phyloP scores from a whole-genome alignment of 176 grass and related monocot genomes.

The Aegilops umbellulata region DNA sequence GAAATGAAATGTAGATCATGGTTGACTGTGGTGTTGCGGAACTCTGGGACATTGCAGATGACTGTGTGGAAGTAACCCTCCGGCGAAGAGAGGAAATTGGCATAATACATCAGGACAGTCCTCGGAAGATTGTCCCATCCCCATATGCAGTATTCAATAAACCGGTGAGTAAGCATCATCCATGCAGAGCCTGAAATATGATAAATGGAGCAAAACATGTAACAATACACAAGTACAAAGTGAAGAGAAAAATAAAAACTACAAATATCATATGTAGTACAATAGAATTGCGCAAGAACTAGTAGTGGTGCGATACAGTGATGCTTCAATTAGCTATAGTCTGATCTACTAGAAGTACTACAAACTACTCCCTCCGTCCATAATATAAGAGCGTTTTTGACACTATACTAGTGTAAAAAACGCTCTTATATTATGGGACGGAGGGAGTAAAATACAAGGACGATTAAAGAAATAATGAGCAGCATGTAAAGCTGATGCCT shows the following conservation, averaged over 20 bases:
- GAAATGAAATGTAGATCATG: slow-evolving; percentile 98
- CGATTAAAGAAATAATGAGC: not conserved
- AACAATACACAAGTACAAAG: slow-evolving; percentile 5
- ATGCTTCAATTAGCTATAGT: not conserved
- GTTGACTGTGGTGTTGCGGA: slow-evolving; percentile 88
- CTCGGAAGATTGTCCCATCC: slow-evolving; percentile 98
- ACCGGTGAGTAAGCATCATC: slow-evolving; percentile 94
- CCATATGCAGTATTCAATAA: slow-evolving; percentile 95
- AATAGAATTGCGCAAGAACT: not conserved
- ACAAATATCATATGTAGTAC: not conserved
- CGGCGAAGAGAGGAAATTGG: slow-evolving; percentile 91
- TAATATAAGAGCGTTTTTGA: too few relatives aligned
- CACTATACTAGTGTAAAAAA: too few relatives aligned
- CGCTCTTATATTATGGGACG: too few relatives aligned
- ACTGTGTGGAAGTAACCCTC: slow-evolving; percentile 99
- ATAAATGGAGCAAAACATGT: slow-evolving; percentile 7
- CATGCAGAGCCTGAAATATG: slow-evolving; percentile 86
- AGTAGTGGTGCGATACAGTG: not conserved
- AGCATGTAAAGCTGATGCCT: not conserved
- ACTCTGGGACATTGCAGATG: slow-evolving; percentile 90
- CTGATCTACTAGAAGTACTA: not conserved
- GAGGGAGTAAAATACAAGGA: not conserved
- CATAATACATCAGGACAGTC: slow-evolving; percentile 98
- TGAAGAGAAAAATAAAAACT: not conserved
- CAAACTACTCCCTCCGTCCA: not conserved